phyloP scores from a whole-genome alignment of 164 flowering plant species.

The Liriodendron chinense region DNA sequence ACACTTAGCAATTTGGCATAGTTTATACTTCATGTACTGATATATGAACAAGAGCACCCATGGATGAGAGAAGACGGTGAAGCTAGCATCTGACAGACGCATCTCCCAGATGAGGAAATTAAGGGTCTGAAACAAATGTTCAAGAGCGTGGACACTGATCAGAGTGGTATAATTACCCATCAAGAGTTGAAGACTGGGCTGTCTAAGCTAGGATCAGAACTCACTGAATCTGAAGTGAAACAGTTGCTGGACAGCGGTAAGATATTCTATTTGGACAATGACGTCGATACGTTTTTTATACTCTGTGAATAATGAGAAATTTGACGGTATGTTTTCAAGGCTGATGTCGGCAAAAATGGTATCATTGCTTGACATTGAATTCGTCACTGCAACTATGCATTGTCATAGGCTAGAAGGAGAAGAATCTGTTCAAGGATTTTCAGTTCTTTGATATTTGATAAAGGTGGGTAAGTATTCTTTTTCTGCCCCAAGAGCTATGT shows the following conservation, averaged over 20 bases:
- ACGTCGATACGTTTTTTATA: not conserved
- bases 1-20: not conserved
- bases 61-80: slow-evolving; percentile 74
- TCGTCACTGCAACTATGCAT: slow-evolving; percentile 89
- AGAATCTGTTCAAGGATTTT: slow-evolving; percentile 69
- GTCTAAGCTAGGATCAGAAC: slow-evolving; percentile 74
- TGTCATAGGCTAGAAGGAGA: slow-evolving; percentile 83
- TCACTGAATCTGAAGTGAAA: slow-evolving; percentile 70
- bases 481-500: not conserved
- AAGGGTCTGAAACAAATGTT: slow-evolving; percentile 86
- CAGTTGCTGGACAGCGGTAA: slow-evolving; percentile 93
- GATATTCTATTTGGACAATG: slow-evolving; percentile 10
- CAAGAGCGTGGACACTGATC: slow-evolving; percentile 88
- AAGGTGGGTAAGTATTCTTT: slow-evolving; percentile 63
- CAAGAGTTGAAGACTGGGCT: slow-evolving; percentile 82
- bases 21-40: slow-evolving; percentile 1
- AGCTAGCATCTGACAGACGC: slow-evolving; percentile 72
- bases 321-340: slow-evolving; percentile 39
- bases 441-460: slow-evolving; percentile 75
- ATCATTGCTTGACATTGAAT: slow-evolving; percentile 81
- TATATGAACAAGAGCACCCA: slow-evolving; percentile 67
- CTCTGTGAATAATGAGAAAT: not conserved
- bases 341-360: slow-evolving; percentile 83
- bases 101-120: slow-evolving; percentile 79
- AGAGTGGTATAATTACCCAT: slow-evolving; percentile 75